Base-by-base conservation (phyloP, 139 green algal species). In the Bryopsis sp. region DNA sequence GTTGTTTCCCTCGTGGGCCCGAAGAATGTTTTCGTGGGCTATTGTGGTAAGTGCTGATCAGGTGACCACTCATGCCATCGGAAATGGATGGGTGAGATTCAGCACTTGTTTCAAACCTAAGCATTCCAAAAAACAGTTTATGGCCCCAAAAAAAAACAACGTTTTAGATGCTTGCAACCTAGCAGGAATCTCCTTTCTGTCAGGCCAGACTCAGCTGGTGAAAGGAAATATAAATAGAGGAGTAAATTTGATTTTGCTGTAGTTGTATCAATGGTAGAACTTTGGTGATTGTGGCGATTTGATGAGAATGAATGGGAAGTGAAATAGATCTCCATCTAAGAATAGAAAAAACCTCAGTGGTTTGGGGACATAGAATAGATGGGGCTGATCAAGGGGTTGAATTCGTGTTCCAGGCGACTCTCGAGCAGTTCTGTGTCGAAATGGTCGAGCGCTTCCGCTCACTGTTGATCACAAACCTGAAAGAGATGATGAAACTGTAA, bases 381-480 rank as follows among this genome's bases (percentile, higher is more conserved):
- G n/a, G n/a, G n/a, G n/a, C n/a, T n/a, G n/a, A n/a, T n/a, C n/a
- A n/a, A n/a, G 6, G 29, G 39, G 26, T 29, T 19, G 26, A 7
- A 24, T 29, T 57, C 35, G 62, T 15, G 29, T 54, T 50, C 3
- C 58, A 79, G 76, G 76, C 39, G 84, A 91, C 73, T 86, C 78
- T 5, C 61, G 85, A 2, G 82, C 82, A 0, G 82, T 91, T 11
- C 74, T 91, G 32, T 88, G 81, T 72, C 67, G 81, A 0, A 70
- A 36, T 0, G 76, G 78, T 5, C 67, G 38, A 58, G 85, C 81
- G 0, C 72, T 86, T 22, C 78, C 82, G 67, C 70, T 89, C 1
- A 89, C 84, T 2, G 81, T 84, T 47, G 80, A 89, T 69, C 79
- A 88, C 68, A 86, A 88, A 77, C 84, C 86, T 2, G 77, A 89